These are phyloP conservation scores for Camellia granthamiana DNA, from an alignment of 148 eudicot genomes.

Conservation along the genomic window DNA sequence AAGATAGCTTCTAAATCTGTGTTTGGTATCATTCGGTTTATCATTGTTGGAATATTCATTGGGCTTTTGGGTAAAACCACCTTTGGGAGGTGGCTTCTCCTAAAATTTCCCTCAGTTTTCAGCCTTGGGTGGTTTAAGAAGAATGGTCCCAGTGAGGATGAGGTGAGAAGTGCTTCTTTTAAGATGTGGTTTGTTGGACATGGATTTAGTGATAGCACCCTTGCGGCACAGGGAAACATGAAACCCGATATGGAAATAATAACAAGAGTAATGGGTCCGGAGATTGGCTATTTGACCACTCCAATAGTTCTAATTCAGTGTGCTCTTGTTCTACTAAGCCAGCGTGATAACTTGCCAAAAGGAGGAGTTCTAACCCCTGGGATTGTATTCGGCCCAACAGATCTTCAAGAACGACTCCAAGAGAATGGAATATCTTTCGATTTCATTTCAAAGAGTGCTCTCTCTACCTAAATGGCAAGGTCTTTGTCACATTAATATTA, in stretches of 20 bases:
- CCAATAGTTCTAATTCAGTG: constrained; percentile 73
- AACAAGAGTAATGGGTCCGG: constrained; percentile 87
- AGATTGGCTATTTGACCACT: constrained; percentile 75
- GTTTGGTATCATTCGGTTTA: constrained; percentile 42
- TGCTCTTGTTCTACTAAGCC: constrained; percentile 52
- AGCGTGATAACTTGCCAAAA: constrained; percentile 64
- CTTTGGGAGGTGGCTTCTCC: constrained; percentile 73
- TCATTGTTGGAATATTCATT: constrained; percentile 52
- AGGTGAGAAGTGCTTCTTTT: constrained; percentile 76
- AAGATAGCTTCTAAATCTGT: constrained; percentile 64
- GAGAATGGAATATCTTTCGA: constrained; percentile 86
- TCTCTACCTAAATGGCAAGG: constrained; percentile 28
- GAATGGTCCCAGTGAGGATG: constrained; percentile 75
- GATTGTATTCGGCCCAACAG: constrained; percentile 76
- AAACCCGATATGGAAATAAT: constrained; percentile 69
- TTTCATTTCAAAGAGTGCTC: constrained; percentile 52
- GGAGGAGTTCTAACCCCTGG: constrained; percentile 90
- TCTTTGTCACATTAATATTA: constrained; percentile 4
- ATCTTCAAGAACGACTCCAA: constrained; percentile 74
- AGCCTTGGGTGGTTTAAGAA: constrained; percentile 76
- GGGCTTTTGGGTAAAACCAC: constrained; percentile 53
- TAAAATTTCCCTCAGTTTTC: constrained; percentile 73
- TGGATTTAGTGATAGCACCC: constrained; percentile 51
- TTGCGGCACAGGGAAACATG: constrained; percentile 24
- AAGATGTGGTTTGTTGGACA: constrained; percentile 91